Base-by-base conservation (phyloP, 495 filamentous ascomycete genomes). In the Corynascus novoguineensis region DNA sequence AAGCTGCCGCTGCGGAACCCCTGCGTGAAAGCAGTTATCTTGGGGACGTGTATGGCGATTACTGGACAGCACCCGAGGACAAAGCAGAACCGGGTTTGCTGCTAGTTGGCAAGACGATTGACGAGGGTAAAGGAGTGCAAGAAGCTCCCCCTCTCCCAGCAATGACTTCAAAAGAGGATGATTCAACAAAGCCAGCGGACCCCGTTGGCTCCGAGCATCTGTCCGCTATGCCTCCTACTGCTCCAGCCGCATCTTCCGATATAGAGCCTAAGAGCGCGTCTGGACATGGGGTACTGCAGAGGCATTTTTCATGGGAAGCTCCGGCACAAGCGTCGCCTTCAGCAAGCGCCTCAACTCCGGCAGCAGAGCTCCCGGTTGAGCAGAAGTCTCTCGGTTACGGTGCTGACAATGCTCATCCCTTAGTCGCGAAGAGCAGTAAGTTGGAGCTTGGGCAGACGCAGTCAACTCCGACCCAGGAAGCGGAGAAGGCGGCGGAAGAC, bases 291-390 rank as follows among this genome's bases (percentile, higher is more conserved):
- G 54, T 48, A 12, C 63, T 60, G 1, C 65, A 64, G 22, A 71
- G 66, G 44, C 73, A 74, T 15, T 83, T 82, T 56, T 83, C 81
- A 3, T 83, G 80, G 80, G 79, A 84, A 60, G 54, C 55, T 15
- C 32, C 32, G 8, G 28, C 32, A 32, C 21, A 60, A 25, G 44
- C 34, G 7, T 42, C 48, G 9, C 17, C 27, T 3, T 37, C 57
- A 12, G 22, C 38, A 1, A 14, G 12, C 31, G 32, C 19, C 12
- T 22, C 52, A 22, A 29, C 48, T 10, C 21, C 31, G 21, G 21
- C n/a, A 11, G 17, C 31, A 12, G 48, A 40, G 4, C n/a, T 10
- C 6, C 28, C 48, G 19, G 46, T 25, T 32, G 62, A 67, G 50
- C 47, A 55, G 6, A 50, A 61, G 22, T 25, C 53, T 31, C 38